Conservation (phyloP, 23 red algal species). For the Gracilaria vermiculophylla region DNA sequence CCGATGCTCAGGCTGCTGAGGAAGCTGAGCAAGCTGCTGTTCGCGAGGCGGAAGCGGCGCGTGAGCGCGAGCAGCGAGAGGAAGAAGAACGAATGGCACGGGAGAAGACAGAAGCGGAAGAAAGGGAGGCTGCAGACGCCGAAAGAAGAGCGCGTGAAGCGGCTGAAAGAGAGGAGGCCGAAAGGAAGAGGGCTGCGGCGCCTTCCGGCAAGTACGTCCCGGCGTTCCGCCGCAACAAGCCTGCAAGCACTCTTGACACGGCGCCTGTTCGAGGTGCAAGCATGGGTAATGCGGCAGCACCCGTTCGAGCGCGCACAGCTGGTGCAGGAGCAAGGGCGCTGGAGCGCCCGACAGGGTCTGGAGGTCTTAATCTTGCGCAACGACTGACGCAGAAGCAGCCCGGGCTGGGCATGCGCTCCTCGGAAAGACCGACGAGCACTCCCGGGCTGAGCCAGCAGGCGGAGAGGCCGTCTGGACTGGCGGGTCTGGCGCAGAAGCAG, state of each 20-base stretch:
- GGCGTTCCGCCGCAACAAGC: background rate
- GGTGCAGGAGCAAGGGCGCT: background rate
- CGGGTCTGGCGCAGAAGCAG: background rate
- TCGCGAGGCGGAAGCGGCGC: conserved; percentile 39
- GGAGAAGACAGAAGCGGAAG: conserved; percentile 54
- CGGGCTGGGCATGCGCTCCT: background rate
- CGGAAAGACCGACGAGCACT: background rate
- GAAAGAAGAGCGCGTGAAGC: conserved; percentile 51
- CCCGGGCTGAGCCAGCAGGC: background rate
- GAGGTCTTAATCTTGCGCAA: background rate
- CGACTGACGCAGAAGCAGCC: background rate
- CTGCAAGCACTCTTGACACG: background rate
- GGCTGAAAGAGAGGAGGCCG: conserved; percentile 31
- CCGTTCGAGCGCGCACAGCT: background rate
- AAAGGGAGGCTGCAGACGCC: conserved; percentile 46
- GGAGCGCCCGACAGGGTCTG: background rate
- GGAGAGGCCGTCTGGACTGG: background rate
- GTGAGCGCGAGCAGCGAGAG: conserved; percentile 25
- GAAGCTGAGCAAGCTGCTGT: conserved; percentile 61
- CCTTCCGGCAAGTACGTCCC: conserved; percentile 26
- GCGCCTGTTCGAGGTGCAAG: background rate
- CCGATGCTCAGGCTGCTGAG: conserved; percentile 58
- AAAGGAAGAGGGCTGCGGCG: conserved; percentile 7
- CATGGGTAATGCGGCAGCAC: background rate
- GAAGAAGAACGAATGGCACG: conserved; percentile 61